A percentile compares a stretch with the other conserved stretches of the same genome.
These are phyloP conservation scores for Solanum hybrid DNA, from an alignment of 305 asterid species.

Conservation along the genomic window DNA sequence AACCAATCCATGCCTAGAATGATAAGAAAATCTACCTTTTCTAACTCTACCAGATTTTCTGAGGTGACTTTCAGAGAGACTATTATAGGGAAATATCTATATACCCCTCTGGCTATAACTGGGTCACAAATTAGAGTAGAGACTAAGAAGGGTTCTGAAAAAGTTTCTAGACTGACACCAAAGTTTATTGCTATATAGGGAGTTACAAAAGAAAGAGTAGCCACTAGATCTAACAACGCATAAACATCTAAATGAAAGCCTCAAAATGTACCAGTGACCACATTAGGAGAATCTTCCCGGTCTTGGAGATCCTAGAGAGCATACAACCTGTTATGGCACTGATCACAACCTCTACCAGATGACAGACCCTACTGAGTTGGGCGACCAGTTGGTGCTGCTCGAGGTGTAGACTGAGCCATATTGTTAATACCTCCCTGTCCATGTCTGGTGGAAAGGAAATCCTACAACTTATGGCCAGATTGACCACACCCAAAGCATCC, in stretches of 20 bases:
- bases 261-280: neutral
- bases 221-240: neutral
- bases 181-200: neutral
- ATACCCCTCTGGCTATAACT: no score
- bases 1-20: neutral
- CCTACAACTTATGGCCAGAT: neutral
- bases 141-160: neutral
- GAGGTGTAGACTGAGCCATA: neutral
- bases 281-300: neutral
- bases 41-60: no score
- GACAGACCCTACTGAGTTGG: neutral
- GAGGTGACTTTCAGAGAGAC: no score
- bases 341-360: neutral
- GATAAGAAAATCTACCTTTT: neutral
- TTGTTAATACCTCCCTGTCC: neutral
- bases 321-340: neutral
- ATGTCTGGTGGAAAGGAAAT: neutral
- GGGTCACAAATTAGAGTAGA: neutral
- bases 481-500: neutral
- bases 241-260: neutral
- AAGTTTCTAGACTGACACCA: neutral
- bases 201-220: neutral
- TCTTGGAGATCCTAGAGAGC: neutral
- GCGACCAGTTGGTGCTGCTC: neutral
- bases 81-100: no score